A percentile compares a stretch with the other conserved stretches of the same genome.
Evolutionary conservation across 2,329 filamentous ascomycete genomes (phyloP).

Genomic region (Beauveria asiatica): DNA sequence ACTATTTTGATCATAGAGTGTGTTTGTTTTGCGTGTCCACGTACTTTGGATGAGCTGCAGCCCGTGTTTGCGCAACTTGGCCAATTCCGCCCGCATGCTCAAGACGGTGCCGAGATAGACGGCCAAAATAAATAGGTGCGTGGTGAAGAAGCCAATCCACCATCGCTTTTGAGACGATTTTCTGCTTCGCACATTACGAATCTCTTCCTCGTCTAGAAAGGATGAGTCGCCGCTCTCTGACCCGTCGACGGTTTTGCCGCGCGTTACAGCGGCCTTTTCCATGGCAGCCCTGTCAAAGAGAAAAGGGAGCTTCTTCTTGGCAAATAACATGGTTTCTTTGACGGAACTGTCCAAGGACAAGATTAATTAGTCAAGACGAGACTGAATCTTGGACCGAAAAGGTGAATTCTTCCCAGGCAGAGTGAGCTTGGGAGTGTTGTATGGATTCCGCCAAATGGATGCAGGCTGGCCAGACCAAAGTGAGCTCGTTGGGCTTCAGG

Average conservation of each 20-base stretch:
- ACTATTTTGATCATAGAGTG: no score
- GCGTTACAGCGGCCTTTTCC: neutral
- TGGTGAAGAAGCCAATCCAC: neutral
- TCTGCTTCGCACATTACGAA: neutral
- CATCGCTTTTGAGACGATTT: constrained; percentile 1
- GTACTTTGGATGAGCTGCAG: constrained; percentile 1
- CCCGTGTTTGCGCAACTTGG: constrained; percentile 1
- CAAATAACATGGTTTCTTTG: constrained; percentile 1
- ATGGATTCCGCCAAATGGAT: neutral
- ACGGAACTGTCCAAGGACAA: no score
- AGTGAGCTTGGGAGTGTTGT: neutral
- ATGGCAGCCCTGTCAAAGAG: constrained; percentile 1
- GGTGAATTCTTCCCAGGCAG: no score
- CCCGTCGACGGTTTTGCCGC: constrained; percentile 1
- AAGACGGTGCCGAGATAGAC: neutral
- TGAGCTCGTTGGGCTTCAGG: neutral
- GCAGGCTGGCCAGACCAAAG: neutral
- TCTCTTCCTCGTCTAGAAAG: constrained; percentile 8
- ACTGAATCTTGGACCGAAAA: neutral
- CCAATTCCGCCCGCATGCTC: neutral
- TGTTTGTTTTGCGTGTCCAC: neutral
- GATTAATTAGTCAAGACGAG: neutral
- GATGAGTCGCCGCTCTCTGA: constrained; percentile 6
- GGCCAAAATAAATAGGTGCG: neutral
- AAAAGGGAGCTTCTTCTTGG: constrained; percentile 3